Evolutionary conservation across 139 green algal genomes (phyloP).

Genomic region (Edaphochlamys debaryana): DNA sequence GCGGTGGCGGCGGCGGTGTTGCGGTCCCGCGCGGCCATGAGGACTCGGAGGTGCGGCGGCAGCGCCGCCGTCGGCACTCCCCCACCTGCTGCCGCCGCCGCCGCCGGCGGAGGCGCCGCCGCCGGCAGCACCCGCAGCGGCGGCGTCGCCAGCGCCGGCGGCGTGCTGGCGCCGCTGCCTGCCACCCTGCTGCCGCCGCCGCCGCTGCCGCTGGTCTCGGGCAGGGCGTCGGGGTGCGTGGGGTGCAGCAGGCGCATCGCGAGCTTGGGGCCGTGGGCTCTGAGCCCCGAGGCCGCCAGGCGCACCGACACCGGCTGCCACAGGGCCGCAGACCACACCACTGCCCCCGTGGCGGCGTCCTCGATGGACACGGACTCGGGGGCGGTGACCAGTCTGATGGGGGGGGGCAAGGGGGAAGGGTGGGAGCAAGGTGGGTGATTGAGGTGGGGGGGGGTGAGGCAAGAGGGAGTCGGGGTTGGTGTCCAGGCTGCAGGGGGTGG

Average conservation of each 20-base stretch:
- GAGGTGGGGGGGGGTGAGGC: too few species aligned
- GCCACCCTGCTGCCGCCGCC: neutral
- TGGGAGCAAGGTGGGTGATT: too few species aligned
- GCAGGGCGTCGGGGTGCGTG: constrained; percentile 44
- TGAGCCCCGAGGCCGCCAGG: constrained; percentile 49
- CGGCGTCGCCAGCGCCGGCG: neutral
- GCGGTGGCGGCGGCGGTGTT: too few species aligned
- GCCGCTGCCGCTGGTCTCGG: neutral
- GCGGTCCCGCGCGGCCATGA: neutral
- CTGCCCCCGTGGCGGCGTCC: constrained; percentile 4
- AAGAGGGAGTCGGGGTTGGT: too few species aligned
- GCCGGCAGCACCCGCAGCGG: neutral
- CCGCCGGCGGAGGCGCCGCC: neutral
- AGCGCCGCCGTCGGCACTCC: neutral
- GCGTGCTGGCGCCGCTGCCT: neutral
- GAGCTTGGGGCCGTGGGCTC: constrained; percentile 63
- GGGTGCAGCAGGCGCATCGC: constrained; percentile 52
- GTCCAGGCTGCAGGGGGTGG: too few species aligned
- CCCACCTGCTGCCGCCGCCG: neutral
- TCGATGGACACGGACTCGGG: neutral
- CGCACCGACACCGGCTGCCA: constrained; percentile 61
- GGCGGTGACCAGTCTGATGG: neutral
- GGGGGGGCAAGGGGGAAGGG: too few species aligned
- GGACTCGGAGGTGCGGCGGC: constrained; percentile 8
- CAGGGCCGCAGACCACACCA: constrained; percentile 10